Percentiles rank a stretch among this genome's conserved stretches.
Evolutionary conservation across 192 early-diverging fungal genomes (phyloP).

Genomic region (Thamnidium elegans): DNA sequence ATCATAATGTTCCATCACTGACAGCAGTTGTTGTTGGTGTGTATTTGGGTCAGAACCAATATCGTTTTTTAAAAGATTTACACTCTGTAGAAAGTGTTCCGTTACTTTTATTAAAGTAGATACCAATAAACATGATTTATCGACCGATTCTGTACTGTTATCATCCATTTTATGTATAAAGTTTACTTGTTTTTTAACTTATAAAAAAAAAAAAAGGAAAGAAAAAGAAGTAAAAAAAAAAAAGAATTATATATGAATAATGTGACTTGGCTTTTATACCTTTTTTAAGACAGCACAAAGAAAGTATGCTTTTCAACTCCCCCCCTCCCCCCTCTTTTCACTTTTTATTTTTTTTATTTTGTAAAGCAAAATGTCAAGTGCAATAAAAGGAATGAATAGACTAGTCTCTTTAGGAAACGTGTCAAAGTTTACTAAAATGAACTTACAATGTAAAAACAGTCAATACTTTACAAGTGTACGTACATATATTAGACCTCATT

Average conservation of each 20-base stretch:
- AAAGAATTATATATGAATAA: no score
- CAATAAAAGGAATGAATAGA: neutral
- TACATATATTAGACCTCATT: constrained; percentile 22
- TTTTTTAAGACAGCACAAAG: neutral
- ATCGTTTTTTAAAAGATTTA: neutral
- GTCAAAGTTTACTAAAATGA: neutral
- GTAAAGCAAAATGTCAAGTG: no score
- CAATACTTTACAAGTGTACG: neutral
- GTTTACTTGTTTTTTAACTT: no score
- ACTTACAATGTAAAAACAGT: neutral
- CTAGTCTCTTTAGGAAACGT: constrained; percentile 1
- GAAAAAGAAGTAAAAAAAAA: neutral
- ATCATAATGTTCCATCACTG: neutral
- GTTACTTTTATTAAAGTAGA: neutral
- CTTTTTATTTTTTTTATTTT: neutral
- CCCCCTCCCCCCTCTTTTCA: no score
- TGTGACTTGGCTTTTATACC: no score
- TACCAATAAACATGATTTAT: neutral
- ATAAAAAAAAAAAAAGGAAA: neutral
- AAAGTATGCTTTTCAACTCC: no score
- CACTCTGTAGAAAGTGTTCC: neutral
- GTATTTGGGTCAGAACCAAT: neutral
- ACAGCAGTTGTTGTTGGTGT: neutral
- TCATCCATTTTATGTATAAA: no score
- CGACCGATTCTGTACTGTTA: neutral